These are phyloP conservation scores for Paragyromitra xinjiangensis DNA, from an alignment of 495 filamentous ascomycete species.

Conservation along the genomic window DNA sequence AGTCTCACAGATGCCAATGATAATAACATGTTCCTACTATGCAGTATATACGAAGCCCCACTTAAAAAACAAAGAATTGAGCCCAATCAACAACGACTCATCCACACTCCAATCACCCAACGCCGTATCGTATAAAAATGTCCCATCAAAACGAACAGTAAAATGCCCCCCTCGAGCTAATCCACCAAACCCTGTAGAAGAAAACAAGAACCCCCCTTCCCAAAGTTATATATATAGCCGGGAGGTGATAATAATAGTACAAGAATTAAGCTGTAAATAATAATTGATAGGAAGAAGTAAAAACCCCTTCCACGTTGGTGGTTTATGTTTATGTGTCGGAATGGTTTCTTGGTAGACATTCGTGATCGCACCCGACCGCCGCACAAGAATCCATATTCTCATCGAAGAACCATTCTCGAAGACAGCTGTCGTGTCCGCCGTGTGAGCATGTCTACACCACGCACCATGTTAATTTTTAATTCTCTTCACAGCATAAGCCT, in stretches of 20 bases:
- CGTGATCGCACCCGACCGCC: conserved; percentile 55
- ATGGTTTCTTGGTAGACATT: conserved; percentile 49
- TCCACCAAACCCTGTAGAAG: not conserved
- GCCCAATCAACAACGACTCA: not conserved
- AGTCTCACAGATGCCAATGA: not conserved
- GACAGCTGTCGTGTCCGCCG: conserved; percentile 54
- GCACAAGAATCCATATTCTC: conserved; percentile 52
- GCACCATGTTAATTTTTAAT: not conserved
- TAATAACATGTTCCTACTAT: conserved; percentile 5
- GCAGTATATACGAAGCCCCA: not conserved
- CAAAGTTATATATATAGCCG: conserved; percentile 1
- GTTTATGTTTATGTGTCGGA: conserved; percentile 1
- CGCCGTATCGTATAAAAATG: conserved; percentile 29
- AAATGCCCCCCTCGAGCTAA: not conserved
- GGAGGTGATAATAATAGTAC: conserved; percentile 4
- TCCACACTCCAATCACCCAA: conserved; percentile 6
- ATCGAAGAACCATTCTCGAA: conserved; percentile 56
- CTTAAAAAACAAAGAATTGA: not conserved
- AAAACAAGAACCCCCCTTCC: not conserved
- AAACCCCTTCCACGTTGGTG: not conserved
- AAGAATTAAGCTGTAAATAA: conserved; percentile 8
- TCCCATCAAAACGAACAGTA: not conserved
- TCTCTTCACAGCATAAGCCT: not conserved
- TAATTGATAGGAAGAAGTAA: not conserved
- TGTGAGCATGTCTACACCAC: conserved; percentile 46